These are phyloP conservation scores for Pleurozium schreberi DNA, from an alignment of 225 moss, liverwort and hornwort genomes.

Conservation along the genomic window DNA sequence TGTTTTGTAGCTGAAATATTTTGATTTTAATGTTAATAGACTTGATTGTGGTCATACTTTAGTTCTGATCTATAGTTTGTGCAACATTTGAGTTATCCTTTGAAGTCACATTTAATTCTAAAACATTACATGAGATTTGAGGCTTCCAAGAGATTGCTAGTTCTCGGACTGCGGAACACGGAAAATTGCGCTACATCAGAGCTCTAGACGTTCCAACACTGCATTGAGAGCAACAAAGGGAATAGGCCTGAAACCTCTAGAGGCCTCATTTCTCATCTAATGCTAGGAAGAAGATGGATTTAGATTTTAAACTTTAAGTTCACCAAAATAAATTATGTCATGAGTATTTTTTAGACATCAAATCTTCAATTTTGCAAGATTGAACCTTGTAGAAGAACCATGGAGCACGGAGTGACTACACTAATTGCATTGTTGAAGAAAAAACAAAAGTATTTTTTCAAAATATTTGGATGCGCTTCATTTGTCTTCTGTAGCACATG, in stretches of 20 bases:
- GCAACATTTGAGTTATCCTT: background rate
- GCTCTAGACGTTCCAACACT: too few relatives aligned
- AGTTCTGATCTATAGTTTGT: background rate
- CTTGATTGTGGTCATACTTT: background rate
- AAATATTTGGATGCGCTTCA: background rate
- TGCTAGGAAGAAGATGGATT: background rate
- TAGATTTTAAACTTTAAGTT: background rate
- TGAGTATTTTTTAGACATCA: background rate
- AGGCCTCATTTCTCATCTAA: too few relatives aligned
- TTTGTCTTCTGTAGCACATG: too few relatives aligned
- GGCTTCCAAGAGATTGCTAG: too few relatives aligned
- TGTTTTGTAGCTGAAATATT: background rate
- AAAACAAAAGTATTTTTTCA: background rate
- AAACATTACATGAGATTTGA: too few relatives aligned
- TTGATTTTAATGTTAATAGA: background rate
- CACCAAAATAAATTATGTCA: background rate
- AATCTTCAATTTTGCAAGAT: accelerated
- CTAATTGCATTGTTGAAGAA: background rate
- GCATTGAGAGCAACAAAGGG: too few relatives aligned
- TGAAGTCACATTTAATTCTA: background rate
- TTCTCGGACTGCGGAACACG: too few relatives aligned
- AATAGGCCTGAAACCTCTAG: too few relatives aligned
- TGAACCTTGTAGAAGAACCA: background rate
- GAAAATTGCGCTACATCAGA: too few relatives aligned
- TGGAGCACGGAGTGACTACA: accelerated